Base-by-base conservation (phyloP, 2,329 filamentous ascomycete species). In the Aschersonia sp. region DNA sequence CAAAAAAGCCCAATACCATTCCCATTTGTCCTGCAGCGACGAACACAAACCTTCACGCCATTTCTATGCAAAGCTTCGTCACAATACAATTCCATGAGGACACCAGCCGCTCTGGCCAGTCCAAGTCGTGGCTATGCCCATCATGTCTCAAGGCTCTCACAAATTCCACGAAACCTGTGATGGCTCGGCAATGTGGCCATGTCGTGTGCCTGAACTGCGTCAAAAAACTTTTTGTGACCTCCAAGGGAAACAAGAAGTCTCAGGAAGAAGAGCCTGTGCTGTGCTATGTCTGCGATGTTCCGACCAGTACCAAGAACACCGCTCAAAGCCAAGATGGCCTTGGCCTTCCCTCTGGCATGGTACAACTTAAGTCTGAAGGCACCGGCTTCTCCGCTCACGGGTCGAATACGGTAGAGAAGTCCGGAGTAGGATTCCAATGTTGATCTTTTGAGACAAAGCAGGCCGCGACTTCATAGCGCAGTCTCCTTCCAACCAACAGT, bases 361-460 rank as follows among this genome's bases (percentile, higher is more conserved):
- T 95, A 4, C 79, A 84, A 58, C 75, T 97, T 45, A 81, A 77
- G 54, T 86, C 83, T 37, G 90, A 95, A 56, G 90, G 90, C 0
- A 97, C 90, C 0, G 90, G 90, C 0, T 97, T 95, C 64, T 89
- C 90, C 5, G 84, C 87, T 5, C 82, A 83, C n/a, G 90, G 92
- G 3, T 76, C 77, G 46, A 94, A 84, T 58, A 77, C 85, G 56
- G 87, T 94, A 12, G 84, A 84, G 65, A 92, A 82, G 62, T 68
- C 75, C 4, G 83, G 84, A 0, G 79, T 94, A 14, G 83, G 82
- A 0, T 95, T 95, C 62, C 86, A 94, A 60, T 90, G 86, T 60
- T 92, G 53, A 56, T n/a, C 11, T 11, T 22, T 22, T 2, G 22
- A 22, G 2, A 22, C 22, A 22, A 39, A 39, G 12, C 4, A 12